Conservation (phyloP, 1,139 yeast species). For the Yamadazyma songkhlaensis region DNA sequence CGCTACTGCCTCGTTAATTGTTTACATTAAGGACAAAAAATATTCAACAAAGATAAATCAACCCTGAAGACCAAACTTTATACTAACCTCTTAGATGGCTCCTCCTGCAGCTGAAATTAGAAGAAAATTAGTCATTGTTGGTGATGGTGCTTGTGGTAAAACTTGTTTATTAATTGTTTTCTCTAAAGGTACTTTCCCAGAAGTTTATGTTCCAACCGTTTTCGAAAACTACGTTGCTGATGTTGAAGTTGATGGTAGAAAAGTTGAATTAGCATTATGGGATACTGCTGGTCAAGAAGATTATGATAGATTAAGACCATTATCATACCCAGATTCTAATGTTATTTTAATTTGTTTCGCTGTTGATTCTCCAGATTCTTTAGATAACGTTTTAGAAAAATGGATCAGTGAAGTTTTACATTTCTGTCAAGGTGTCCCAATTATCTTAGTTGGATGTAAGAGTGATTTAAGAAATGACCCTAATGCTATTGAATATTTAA, state of each 20-base stretch:
- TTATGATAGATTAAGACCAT: conserved; percentile 91
- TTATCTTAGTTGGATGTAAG: conserved; percentile 90
- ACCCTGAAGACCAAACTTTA: no score
- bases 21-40: no score
- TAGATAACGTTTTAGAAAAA: conserved; percentile 89
- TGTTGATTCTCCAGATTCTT: conserved; percentile 86
- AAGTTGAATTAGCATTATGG: conserved; percentile 92
- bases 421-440: conserved; percentile 94
- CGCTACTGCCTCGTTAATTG: no score
- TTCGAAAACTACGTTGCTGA: conserved; percentile 94
- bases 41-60: no score
- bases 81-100: conserved; percentile 27
- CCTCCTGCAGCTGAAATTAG: conserved; percentile 64
- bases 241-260: conserved; percentile 91
- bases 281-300: conserved; percentile 99
- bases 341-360: conserved; percentile 91
- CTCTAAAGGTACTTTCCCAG: conserved; percentile 94
- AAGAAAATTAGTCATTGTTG: conserved; percentile 80
- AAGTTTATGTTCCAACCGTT: conserved; percentile 92
- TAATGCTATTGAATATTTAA: conserved; percentile 69
- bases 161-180: conserved; percentile 82
- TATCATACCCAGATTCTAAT: conserved; percentile 90
- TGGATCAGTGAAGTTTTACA: conserved; percentile 95
- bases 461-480: conserved; percentile 85
- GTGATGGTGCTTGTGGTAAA: conserved; percentile 88